Evolutionary conservation across 176 grass and related monocot species (phyloP), one percentile per base, ranked within the genome.

Genomic region (Olyra latifolia): DNA sequence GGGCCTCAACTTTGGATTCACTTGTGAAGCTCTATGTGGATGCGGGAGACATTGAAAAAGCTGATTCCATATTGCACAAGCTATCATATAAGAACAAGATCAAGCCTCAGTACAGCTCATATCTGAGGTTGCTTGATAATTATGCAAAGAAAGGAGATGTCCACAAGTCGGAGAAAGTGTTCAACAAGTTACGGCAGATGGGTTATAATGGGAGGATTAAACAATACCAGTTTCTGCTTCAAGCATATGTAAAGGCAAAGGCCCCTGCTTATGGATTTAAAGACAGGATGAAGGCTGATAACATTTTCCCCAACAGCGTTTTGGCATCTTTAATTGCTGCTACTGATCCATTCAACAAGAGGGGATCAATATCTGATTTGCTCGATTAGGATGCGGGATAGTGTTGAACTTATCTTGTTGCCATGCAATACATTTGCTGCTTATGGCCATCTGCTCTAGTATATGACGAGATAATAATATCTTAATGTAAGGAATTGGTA

Each of bases 251-350:
- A 57, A 76, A 89, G 52, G 80, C 90, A 40, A 90, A 93, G 83
- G 7, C 65, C 48, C 86, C 93, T 41, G 76, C 63, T 58, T 97
- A 97, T 75, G 93, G 93, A 61, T 91, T 97, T 75, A 97, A 19
- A 78, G 93, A 97, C 57, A 93, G 93, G 75, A 85, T 97, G 91
- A 93, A 93, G 64, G 91, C 90, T 76, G 93, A 97, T 82, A 87
- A 88, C 82, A 77, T 93, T 73, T 94, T 89, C 71, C 89, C 89
- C 44, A 91, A 91, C 19, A 79, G 64, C 58, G 28, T 66, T 7
- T 41, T 94, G 13, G 43, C 80, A 41, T 54, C 71, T 59, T 84
- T 91, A 76, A 68, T 97, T 79, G 42, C 72, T 1, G 68, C 82
- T 52, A 83, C 88, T 5, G 79, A 97, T 84, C 87, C 84, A 20